phyloP scores from a whole-genome alignment of 2,329 filamentous ascomycete genomes.

The Didymella sp. region DNA sequence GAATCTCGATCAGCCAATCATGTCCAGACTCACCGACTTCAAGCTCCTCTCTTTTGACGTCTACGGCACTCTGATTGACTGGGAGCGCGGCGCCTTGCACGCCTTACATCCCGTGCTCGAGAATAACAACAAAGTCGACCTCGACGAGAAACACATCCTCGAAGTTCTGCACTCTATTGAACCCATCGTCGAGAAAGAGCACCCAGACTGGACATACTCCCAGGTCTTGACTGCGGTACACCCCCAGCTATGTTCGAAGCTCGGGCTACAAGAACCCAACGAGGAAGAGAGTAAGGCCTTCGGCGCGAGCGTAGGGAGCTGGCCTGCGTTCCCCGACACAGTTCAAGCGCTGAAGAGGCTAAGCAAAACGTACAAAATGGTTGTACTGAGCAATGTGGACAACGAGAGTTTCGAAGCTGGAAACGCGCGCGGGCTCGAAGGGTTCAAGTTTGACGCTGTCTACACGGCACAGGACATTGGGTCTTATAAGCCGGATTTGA shows the following conservation, averaged over 20 bases:
- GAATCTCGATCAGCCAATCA: too few species aligned
- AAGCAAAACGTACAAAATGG: constrained; percentile 62
- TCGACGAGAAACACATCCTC: constrained; percentile 42
- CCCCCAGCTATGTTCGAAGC: constrained; percentile 55
- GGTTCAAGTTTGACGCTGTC: constrained; percentile 66
- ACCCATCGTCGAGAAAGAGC: constrained; percentile 58
- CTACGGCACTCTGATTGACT: constrained; percentile 81
- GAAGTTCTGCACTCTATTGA: constrained; percentile 57
- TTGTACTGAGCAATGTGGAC: constrained; percentile 68
- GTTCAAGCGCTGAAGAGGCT: constrained; percentile 61
- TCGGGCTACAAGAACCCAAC: constrained; percentile 49
- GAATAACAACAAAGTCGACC: constrained; percentile 28
- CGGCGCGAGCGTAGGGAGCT: constrained; percentile 60
- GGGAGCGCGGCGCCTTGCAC: constrained; percentile 70
- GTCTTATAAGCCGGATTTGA: constrained; percentile 70
- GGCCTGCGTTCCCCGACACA: constrained; percentile 66
- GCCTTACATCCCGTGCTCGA: constrained; percentile 62
- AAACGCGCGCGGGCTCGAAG: constrained; percentile 58
- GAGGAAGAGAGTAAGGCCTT: constrained; percentile 58
- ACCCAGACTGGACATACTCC: constrained; percentile 67
- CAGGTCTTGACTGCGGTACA: constrained; percentile 63
- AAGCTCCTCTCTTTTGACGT: constrained; percentile 74
- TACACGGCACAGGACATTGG: constrained; percentile 76
- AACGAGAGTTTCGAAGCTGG: constrained; percentile 59
- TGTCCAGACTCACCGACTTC: constrained; percentile 52